A percentile compares a stretch with the other conserved stretches of the same genome.
Evolutionary conservation across 148 eudicot species (phyloP).

Genomic region (Oxyria digyna): DNA sequence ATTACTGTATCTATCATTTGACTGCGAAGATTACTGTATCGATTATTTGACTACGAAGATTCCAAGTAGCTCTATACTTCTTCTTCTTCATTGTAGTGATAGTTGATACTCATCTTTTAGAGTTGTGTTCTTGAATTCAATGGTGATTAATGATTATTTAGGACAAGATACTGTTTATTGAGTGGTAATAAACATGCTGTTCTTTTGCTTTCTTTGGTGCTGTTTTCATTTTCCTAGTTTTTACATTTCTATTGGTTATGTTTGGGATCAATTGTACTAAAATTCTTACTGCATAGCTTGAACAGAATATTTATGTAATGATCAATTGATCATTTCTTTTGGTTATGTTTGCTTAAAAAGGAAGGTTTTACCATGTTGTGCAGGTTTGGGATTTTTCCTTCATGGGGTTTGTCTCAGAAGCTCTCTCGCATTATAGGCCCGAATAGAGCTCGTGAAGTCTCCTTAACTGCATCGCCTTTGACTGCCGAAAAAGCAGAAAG

Average conservation of each 20-base stretch:
- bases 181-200: no score
- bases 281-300: not conserved
- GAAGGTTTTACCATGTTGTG: not conserved
- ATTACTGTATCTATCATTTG: no score
- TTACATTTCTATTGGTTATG: not conserved
- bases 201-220: no score
- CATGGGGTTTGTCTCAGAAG: slow-evolving; percentile 99
- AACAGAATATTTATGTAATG: not conserved
- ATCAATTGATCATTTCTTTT: not conserved
- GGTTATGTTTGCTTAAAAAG: not conserved
- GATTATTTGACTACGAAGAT: no score
- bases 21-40: no score
- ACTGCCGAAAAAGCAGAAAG: slow-evolving; percentile 73
- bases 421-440: slow-evolving; percentile 83
- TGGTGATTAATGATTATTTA: no score
- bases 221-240: not conserved
- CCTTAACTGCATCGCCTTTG: slow-evolving; percentile 56
- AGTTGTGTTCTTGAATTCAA: no score
- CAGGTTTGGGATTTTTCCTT: slow-evolving; percentile 95
- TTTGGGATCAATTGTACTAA: not conserved
- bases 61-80: no score
- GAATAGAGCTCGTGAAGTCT: slow-evolving; percentile 77
- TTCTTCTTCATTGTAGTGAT: no score
- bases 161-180: no score
- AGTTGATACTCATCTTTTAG: no score